Evolutionary conservation across 805 yeast genomes (phyloP), one percentile per base, ranked within the genome.

Genomic region (Helenozyma rhizophorensis): DNA sequence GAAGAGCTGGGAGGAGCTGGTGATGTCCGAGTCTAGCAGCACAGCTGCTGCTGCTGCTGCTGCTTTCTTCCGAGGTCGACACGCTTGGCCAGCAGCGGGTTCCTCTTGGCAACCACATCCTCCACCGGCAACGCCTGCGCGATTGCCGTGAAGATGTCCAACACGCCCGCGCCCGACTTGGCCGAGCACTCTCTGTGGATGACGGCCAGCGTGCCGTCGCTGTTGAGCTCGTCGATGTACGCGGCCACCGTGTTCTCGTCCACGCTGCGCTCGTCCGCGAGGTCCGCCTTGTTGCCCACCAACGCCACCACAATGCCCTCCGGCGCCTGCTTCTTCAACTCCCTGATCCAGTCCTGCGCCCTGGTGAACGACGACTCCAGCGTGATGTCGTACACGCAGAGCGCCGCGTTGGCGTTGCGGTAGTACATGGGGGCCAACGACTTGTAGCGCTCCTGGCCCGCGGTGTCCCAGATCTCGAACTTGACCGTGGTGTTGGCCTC

Each of bases 271-370:
- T 70, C 68, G 8, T 78, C 80, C 10, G 80, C 75, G 42, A 90
- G 66, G 60, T 90, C 98, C 39, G 77, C 74, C 64, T 90, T 90
- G 68, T 89, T 90, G 23, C 96, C 98, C 18, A 89, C 96, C 23
- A 90, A 70, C 3, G 97, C 97, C 58, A 90, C 88, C 37, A 87
- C 78, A 32, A 90, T 90, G 42, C 83, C 89, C 43, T 85, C 84
- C n/a, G 84, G 72, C 13, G 97, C 97, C 62, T 89, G 97, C 47
- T 89, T 95, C 54, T 87, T 95, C 47, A 90, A 73, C 58, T 90
- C 97, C 53, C 84, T 84, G 34, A 90, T 96, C 98, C 98, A 90
- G 62, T 90, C 97, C 50, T 97, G 83, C 6, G 97, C 97, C 60
- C 90, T 88, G 50, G 88, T 81, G 50, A 90, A 90, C 15, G 95